Base-by-base conservation (phyloP, 2,329 filamentous ascomycete genomes). In the Aureobasidium sp. region DNA sequence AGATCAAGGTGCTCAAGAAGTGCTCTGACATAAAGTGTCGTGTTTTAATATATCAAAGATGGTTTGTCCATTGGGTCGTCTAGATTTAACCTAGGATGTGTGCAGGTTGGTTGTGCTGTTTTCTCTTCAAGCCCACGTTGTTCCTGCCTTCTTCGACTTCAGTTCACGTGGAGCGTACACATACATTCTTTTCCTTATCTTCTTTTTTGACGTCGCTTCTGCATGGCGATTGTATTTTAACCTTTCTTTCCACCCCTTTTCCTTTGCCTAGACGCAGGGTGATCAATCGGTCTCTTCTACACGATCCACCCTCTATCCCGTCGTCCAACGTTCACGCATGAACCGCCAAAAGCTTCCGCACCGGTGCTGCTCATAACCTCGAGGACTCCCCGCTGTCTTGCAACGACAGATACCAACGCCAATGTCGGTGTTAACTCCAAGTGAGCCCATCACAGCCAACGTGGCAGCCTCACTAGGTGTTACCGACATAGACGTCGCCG, bases 331-430 rank as follows among this genome's bases (percentile, higher is more conserved):
- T 12, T 50, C 44, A 20, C 44, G 44, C 56, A 59, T 59, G 56
- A 59, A 48, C 43, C 44, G 44, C 39, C 36, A 41, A 59, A 59
- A 39, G n/a, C 44, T 46, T 48, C 24, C 56, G 15, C 15, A 48
- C 56, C 44, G 56, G 44, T 50, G 39, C 24, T 59, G 44, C 56
- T 50, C 44, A 48, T 59, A 59, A 59, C 44, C 44, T 41, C 24
- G 56, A 59, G 56, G 44, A 20, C 12, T 29, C 56, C 46, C 44
- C 32, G 20, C 44, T 41, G n/a, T 39, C 44, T 44, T 37, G 20
- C 12, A 32, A 50, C 32, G 34, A 27, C 34, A 41, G 41, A 32
- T 24, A 3, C 6, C 27, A 44, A 41, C 20, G 34, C 12, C 20
- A 27, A 26, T 46, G 26, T 50, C 27, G 5, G 17, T 53, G 34